These are phyloP conservation scores for Inga leiocalycina DNA, from an alignment of 306 rosid species.

Conservation along the genomic window DNA sequence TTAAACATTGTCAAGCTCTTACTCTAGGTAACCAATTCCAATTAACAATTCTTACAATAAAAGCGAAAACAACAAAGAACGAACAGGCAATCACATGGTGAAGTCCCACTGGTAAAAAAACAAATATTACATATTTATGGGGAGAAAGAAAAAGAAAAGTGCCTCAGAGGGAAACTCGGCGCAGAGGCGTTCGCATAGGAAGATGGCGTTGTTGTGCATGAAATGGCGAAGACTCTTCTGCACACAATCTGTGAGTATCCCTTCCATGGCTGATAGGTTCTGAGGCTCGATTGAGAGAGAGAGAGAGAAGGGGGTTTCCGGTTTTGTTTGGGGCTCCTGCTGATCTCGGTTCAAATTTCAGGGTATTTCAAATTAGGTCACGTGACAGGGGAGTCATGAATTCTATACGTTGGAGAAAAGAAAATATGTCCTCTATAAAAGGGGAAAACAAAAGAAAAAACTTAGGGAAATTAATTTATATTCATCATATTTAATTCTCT, in stretches of 20 bases:
- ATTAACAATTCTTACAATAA: not conserved
- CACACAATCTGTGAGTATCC: constrained; percentile 68
- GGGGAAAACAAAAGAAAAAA: no score
- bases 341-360: constrained; percentile 25
- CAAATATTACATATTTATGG: not conserved
- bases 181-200: constrained; percentile 90
- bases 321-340: not conserved
- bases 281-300: not conserved
- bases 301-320: not conserved
- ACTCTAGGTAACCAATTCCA: not conserved
- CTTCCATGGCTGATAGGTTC: constrained; percentile 61
- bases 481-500: no score
- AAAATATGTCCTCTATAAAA: not conserved
- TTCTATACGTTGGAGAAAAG: not conserved
- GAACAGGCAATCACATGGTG: not conserved
- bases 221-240: constrained; percentile 86
- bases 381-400: constrained; percentile 1
- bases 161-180: constrained; percentile 87
- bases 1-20: not conserved
- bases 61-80: constrained; percentile 11
- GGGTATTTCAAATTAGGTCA: constrained; percentile 25
- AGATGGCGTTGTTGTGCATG: constrained; percentile 82
- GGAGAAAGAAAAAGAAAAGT: not conserved
- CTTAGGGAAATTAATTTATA: no score
- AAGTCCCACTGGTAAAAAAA: not conserved